These are phyloP conservation scores for Phtheirospermum japonicum DNA, from an alignment of 257 asterid species.

Conservation along the genomic window DNA sequence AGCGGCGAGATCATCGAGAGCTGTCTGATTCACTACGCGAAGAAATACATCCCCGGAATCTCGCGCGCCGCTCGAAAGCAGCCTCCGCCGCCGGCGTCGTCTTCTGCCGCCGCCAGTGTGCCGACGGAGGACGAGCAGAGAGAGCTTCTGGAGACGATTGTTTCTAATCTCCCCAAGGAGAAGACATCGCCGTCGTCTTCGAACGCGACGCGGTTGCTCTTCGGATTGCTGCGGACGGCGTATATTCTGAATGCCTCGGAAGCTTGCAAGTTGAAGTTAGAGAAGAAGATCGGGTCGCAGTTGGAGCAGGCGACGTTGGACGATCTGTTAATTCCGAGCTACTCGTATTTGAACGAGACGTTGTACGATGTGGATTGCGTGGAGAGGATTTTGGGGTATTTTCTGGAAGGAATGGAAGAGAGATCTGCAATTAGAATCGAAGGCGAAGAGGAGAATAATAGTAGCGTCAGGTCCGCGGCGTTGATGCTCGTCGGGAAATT, in stretches of 20 bases:
- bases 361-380: slow-evolving; percentile 90
- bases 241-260: slow-evolving; percentile 78
- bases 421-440: slow-evolving; percentile 39
- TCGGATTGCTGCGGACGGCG: slow-evolving; percentile 76
- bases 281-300: slow-evolving; percentile 84
- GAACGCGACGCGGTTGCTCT: slow-evolving; percentile 50
- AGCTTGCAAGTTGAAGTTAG: slow-evolving; percentile 51
- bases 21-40: slow-evolving; percentile 78
- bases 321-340: slow-evolving; percentile 90
- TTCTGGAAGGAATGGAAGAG: slow-evolving; percentile 50
- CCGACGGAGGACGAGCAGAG: slow-evolving; percentile 81
- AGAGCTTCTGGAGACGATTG: slow-evolving; percentile 71
- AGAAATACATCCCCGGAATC: slow-evolving; percentile 75
- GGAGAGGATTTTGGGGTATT: slow-evolving; percentile 67
- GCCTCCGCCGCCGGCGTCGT: slow-evolving; percentile 39
- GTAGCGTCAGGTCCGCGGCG: slow-evolving; percentile 48
- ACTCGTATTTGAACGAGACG: slow-evolving; percentile 87
- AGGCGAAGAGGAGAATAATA: slow-evolving; percentile 36
- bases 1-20: slow-evolving; percentile 72
- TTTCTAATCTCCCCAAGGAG: slow-evolving; percentile 59
- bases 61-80: slow-evolving; percentile 60
- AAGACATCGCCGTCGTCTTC: slow-evolving; percentile 40
- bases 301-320: slow-evolving; percentile 84
- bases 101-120: slow-evolving; percentile 30
- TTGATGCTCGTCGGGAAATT: slow-evolving; percentile 82